A percentile compares a stretch with the other conserved stretches of the same genome.
phyloP scores from a whole-genome alignment of 495 filamentous ascomycete species.

The Aspergillus indologenus region DNA sequence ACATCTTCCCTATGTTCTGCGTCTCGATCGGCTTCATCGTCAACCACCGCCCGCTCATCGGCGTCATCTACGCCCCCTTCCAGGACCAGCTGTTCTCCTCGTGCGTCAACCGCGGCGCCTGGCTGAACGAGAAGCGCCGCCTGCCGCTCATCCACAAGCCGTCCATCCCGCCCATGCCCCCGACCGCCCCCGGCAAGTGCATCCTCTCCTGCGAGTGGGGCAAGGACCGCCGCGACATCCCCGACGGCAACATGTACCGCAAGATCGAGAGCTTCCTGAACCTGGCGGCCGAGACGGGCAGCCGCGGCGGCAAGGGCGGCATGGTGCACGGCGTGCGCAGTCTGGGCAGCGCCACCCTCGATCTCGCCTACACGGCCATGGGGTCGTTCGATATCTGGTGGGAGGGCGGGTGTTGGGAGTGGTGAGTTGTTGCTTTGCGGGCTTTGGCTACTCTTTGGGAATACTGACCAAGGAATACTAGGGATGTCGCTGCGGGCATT shows the following conservation, averaged over 20 bases:
- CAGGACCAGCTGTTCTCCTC: constrained; percentile 62
- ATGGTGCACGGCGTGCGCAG: constrained; percentile 59
- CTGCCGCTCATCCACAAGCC: constrained; percentile 58
- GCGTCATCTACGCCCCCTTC: constrained; percentile 65
- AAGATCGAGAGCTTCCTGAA: constrained; percentile 70
- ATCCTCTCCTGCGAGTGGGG: constrained; percentile 71
- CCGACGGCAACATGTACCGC: constrained; percentile 59
- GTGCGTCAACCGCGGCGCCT: constrained; percentile 58
- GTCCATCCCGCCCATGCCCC: constrained; percentile 54
- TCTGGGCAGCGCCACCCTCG: constrained; percentile 58
- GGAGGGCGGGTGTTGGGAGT: constrained; percentile 60
- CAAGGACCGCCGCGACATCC: constrained; percentile 61
- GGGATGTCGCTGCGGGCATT: constrained; percentile 55
- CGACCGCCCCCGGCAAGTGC: constrained; percentile 61
- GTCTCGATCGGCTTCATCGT: constrained; percentile 63
- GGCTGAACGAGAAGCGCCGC: constrained; percentile 58
- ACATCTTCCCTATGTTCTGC: constrained; percentile 72
- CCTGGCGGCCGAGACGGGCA: constrained; percentile 61
- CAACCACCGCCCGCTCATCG: constrained; percentile 53
- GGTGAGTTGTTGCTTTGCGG: constrained; percentile 29
- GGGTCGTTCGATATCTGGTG: constrained; percentile 57
- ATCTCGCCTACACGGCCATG: constrained; percentile 57
- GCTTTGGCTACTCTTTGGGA: background rate
- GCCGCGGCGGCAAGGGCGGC: constrained; percentile 58
- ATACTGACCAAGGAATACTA: constrained; percentile 17